A percentile compares a stretch with the other conserved stretches of the same genome.
phyloP scores from a whole-genome alignment of 768 basidiomycete genomes.

The Leccinum truebloodii region DNA sequence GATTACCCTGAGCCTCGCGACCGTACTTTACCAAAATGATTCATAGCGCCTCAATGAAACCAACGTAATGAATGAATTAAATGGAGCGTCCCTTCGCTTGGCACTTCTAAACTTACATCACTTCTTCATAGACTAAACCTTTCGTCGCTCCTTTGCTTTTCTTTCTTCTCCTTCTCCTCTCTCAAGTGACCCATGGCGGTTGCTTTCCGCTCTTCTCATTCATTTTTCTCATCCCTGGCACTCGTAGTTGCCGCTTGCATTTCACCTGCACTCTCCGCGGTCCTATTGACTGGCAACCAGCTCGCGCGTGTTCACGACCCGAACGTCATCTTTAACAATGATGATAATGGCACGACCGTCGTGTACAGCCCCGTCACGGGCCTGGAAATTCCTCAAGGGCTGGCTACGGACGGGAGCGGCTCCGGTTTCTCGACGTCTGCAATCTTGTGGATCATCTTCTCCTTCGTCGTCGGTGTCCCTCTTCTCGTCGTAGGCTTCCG shows the following conservation, averaged over 20 bases:
- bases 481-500: conserved; percentile 58
- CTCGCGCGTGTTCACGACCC: conserved; percentile 31
- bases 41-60: not conserved
- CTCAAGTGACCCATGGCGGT: conserved; percentile 29
- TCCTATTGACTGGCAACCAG: conserved; percentile 10
- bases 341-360: conserved; percentile 36
- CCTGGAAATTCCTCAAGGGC: conserved; percentile 50
- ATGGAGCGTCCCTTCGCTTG: not conserved
- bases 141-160: conserved; percentile 14
- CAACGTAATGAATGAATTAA: not conserved
- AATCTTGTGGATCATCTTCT: conserved; percentile 59
- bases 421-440: conserved; percentile 48
- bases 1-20: not conserved
- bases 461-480: conserved; percentile 51
- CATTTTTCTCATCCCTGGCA: conserved; percentile 17
- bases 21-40: not conserved
- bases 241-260: conserved; percentile 16
- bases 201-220: conserved; percentile 18
- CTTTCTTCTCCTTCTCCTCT: not conserved
- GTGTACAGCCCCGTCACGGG: conserved; percentile 48
- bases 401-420: conserved; percentile 62
- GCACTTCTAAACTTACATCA: conserved; percentile 12
- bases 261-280: conserved; percentile 12
- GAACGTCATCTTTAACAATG: conserved; percentile 27
- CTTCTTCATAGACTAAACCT: not conserved